Base-by-base conservation (phyloP, 108 stramenopile genomes). In the Nannochloropsis salina region DNA sequence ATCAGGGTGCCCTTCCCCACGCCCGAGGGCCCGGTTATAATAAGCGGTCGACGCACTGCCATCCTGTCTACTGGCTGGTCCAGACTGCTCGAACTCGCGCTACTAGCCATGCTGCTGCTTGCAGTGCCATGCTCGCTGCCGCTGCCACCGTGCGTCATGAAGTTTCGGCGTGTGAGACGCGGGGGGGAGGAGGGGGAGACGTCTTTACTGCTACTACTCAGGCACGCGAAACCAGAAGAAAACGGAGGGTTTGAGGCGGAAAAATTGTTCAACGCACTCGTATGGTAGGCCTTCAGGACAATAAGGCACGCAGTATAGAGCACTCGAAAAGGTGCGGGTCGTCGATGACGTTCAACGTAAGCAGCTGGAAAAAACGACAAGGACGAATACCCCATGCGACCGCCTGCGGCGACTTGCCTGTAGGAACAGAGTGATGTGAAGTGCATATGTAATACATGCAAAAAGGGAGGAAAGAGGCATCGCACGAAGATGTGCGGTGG, bases 1-100 rank as follows among this genome's bases (percentile, higher is more conserved):
- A 93, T 87, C 43, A 93, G 81, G 15, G 93, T 93, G 61, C 91
- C 89, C 80, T 93, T 93, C 10, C 93, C 93, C 5, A 87, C 92
- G 79, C 93, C 93, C 9, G 86, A 85, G 9, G 92, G 92, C 8
- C 93, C 93, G 88, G 86, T 87, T 4, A 93, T 45, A 18, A 91
- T 85, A 44, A 93, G 79, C 9, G 92, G 92, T 31, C 83, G 82
- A 18, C 43, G 42, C 10, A 43, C 42, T 21, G 44, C 82, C 61
- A 6, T n/a, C 61, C 61, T n/a, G 20, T 74, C 61, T 3, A 74
- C 61, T 15, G 61, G 61, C 6, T 74, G 61, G n/a, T 74, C 61
- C 4, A 74, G 61, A n/a, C 61, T 74, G 61, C 61, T 74, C 4
- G 20, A 74, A n/a, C 61, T 74, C 61, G n/a, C 4, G 8, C 61